phyloP scores from a whole-genome alignment of 306 rosid genomes.

The Castanea crenata region DNA sequence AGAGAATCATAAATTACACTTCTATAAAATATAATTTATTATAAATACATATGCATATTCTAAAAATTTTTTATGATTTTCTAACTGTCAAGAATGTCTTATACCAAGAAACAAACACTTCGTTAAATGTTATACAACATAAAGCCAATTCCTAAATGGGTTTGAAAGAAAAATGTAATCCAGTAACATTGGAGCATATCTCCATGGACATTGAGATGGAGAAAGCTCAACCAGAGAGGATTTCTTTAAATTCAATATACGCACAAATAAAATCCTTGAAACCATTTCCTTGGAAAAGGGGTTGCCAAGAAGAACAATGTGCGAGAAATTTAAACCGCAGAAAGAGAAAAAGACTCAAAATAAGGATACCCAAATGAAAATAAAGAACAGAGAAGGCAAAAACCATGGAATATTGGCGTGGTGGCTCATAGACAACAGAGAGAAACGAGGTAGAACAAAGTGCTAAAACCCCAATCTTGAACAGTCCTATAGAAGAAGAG shows the following conservation, averaged over 20 bases:
- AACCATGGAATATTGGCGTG: background rate
- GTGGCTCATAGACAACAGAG: background rate
- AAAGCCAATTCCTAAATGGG: background rate
- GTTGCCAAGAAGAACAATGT: constrained; percentile 68
- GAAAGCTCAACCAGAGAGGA: constrained; percentile 92
- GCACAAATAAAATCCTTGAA: constrained; percentile 81
- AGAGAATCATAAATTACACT: background rate
- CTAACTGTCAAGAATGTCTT: background rate
- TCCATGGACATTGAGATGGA: constrained; percentile 36
- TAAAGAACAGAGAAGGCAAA: no score
- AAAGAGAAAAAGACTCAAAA: background rate
- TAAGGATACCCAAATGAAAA: background rate
- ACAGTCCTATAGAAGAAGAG: background rate
- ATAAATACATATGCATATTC: background rate
- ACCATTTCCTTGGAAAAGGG: constrained; percentile 16
- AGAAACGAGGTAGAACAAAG: background rate
- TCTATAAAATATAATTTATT: background rate
- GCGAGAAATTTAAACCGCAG: constrained; percentile 17
- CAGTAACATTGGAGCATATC: constrained; percentile 64
- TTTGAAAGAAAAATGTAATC: constrained; percentile 39
- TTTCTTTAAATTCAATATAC: constrained; percentile 25
- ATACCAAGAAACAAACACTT: background rate
- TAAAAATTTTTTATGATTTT: background rate
- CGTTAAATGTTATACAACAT: background rate
- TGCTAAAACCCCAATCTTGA: background rate